phyloP scores from a whole-genome alignment of 768 basidiomycete species.

The Leccinum broughii region DNA sequence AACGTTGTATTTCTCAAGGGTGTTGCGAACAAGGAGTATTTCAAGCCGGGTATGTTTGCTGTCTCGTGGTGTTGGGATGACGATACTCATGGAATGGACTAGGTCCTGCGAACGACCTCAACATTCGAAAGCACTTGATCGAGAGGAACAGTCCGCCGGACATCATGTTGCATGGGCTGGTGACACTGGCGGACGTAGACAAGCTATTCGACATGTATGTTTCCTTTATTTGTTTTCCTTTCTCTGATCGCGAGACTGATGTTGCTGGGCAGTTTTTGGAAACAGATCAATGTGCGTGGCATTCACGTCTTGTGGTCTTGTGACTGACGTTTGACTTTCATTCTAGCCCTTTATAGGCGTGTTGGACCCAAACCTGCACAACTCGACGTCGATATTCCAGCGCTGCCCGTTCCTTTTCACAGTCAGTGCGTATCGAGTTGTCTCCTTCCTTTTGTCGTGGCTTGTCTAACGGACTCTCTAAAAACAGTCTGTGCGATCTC shows the following conservation, averaged over 20 bases:
- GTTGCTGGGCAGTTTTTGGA: conserved; percentile 57
- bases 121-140: conserved; percentile 67
- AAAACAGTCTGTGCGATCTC: conserved; percentile 78
- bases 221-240: neutral
- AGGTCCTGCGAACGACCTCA: conserved; percentile 75
- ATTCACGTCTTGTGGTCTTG: neutral
- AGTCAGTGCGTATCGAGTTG: conserved; percentile 54
- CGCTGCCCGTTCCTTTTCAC: conserved; percentile 91
- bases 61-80: neutral
- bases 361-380: conserved; percentile 81
- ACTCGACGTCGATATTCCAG: conserved; percentile 73
- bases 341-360: conserved; percentile 64
- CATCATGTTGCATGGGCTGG: conserved; percentile 77
- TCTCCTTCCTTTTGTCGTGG: neutral
- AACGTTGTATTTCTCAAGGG: conserved; percentile 45
- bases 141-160: conserved; percentile 81
- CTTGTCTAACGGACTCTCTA: neutral
- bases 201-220: conserved; percentile 83
- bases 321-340: conserved; percentile 5
- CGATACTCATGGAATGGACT: neutral
- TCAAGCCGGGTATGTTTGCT: conserved; percentile 61
- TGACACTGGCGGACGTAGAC: conserved; percentile 76
- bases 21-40: conserved; percentile 78
- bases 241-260: conserved; percentile 1
- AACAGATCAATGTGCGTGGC: conserved; percentile 60